Conservation (phyloP, 2,329 filamentous ascomycete genomes). For the Xylariaceae sp. region DNA sequence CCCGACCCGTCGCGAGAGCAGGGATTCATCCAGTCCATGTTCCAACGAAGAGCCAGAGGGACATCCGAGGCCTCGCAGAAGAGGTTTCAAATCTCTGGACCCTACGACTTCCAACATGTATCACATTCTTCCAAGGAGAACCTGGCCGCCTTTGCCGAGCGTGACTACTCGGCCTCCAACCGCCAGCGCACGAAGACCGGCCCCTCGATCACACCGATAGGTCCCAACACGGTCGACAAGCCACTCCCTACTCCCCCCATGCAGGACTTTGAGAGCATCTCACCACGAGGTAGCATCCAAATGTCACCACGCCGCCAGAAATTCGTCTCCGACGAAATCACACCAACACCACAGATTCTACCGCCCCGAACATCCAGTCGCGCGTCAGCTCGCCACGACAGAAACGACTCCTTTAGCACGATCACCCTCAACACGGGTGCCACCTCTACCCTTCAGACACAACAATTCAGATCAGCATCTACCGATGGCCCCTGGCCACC, state of each 20-base stretch:
- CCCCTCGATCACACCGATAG: not conserved
- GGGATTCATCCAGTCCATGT: conserved; percentile 45
- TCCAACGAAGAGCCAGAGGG: conserved; percentile 40
- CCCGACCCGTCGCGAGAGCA: conserved; percentile 37
- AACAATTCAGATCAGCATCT: conserved; percentile 34
- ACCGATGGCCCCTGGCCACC: conserved; percentile 12
- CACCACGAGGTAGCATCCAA: conserved; percentile 48
- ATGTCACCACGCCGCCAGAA: conserved; percentile 46
- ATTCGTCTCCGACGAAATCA: conserved; percentile 38
- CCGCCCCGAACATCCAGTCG: conserved; percentile 52
- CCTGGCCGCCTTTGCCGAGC: conserved; percentile 39
- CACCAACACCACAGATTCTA: conserved; percentile 42
- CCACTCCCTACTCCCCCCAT: conserved; percentile 29
- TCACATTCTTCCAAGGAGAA: conserved; percentile 52
- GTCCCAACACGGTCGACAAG: conserved; percentile 15
- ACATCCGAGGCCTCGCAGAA: conserved; percentile 29
- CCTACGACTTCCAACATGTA: conserved; percentile 64
- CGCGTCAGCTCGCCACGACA: conserved; percentile 41
- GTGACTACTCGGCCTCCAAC: conserved; percentile 40
- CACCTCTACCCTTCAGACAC: conserved; percentile 42
- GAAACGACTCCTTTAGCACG: conserved; percentile 36
- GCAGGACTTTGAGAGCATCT: conserved; percentile 38
- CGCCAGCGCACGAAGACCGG: conserved; percentile 34
- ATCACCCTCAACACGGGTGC: conserved; percentile 40
- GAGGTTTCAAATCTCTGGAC: conserved; percentile 53